Conservation (phyloP, 2,329 filamentous ascomycete species). For the Alternaria novae-zelandiae region DNA sequence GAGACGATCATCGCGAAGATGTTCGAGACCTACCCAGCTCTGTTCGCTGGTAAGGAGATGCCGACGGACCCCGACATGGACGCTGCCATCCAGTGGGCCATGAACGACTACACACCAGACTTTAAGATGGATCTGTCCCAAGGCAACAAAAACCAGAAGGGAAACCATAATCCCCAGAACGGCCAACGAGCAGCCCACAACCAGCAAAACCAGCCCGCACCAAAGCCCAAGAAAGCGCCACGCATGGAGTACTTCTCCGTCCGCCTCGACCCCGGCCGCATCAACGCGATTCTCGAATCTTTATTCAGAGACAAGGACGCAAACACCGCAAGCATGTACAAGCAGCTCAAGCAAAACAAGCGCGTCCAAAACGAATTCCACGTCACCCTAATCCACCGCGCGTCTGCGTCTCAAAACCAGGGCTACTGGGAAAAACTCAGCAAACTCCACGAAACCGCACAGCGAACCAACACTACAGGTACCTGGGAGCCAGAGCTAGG, state of each 20-base stretch:
- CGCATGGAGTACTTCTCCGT: conserved; percentile 71
- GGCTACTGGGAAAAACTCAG: conserved; percentile 78
- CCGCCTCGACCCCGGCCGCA: conserved; percentile 58
- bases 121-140: conserved; percentile 77
- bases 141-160: conserved; percentile 17
- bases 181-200: conserved; percentile 42
- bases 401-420: conserved; percentile 64
- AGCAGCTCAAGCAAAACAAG: conserved; percentile 72
- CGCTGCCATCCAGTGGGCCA: conserved; percentile 74
- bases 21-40: conserved; percentile 76
- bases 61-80: conserved; percentile 79
- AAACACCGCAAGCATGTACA: conserved; percentile 71
- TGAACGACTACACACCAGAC: conserved; percentile 78
- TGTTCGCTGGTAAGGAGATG: conserved; percentile 67
- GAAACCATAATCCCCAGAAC: conserved; percentile 43
- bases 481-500: conserved; percentile 63
- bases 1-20: conserved; percentile 77
- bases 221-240: conserved; percentile 57
- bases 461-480: conserved; percentile 45
- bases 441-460: conserved; percentile 58
- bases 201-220: conserved; percentile 32
- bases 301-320: conserved; percentile 67
- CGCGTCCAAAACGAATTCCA: conserved; percentile 89
- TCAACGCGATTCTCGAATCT: conserved; percentile 68
- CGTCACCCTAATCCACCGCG: conserved; percentile 89